A percentile compares a stretch with the other conserved stretches of the same genome.
phyloP scores from a whole-genome alignment of 2,329 filamentous ascomycete species.

The Massarina eburnea region DNA sequence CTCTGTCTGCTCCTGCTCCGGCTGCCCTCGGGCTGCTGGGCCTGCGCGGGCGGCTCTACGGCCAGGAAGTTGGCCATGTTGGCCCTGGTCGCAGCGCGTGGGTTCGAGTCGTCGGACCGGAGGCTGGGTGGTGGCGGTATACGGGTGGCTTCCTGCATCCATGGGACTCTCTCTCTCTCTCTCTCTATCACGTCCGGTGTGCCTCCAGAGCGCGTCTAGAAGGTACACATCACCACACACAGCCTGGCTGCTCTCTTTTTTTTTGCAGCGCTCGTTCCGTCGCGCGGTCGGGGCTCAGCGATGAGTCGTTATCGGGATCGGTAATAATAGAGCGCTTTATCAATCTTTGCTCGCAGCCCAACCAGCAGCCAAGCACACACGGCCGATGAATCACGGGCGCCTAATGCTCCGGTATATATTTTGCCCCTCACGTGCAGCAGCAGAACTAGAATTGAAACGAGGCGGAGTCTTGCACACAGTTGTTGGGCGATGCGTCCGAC shows the following conservation, averaged over 20 bases:
- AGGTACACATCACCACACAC: not conserved
- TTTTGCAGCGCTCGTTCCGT: constrained; percentile 10
- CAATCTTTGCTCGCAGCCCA: constrained; percentile 15
- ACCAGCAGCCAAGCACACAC: constrained; percentile 23
- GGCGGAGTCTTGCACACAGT: constrained; percentile 8
- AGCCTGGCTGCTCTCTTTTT: constrained; percentile 1
- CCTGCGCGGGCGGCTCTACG: constrained; percentile 21
- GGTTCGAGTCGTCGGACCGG: constrained; percentile 3
- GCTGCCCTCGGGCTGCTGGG: constrained; percentile 29
- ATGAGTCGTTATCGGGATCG: constrained; percentile 7
- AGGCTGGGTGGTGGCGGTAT: constrained; percentile 27
- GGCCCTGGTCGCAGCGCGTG: not conserved
- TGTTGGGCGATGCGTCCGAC: constrained; percentile 26
- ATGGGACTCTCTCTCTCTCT: no score
- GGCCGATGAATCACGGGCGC: constrained; percentile 6
- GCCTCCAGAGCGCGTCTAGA: not conserved
- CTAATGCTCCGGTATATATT: constrained; percentile 1
- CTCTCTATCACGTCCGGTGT: constrained; percentile 17
- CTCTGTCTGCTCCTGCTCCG: constrained; percentile 35
- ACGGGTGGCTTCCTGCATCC: constrained; percentile 33
- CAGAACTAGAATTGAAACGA: not conserved
- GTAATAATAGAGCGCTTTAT: constrained; percentile 7
- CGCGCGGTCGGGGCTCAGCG: constrained; percentile 8
- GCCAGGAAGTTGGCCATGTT: constrained; percentile 32
- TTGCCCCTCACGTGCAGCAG: no score